Percentiles rank a stretch among this genome's conserved stretches.
Evolutionary conservation across 805 yeast species (phyloP).

Genomic region (Monosporozyma servazzii): DNA sequence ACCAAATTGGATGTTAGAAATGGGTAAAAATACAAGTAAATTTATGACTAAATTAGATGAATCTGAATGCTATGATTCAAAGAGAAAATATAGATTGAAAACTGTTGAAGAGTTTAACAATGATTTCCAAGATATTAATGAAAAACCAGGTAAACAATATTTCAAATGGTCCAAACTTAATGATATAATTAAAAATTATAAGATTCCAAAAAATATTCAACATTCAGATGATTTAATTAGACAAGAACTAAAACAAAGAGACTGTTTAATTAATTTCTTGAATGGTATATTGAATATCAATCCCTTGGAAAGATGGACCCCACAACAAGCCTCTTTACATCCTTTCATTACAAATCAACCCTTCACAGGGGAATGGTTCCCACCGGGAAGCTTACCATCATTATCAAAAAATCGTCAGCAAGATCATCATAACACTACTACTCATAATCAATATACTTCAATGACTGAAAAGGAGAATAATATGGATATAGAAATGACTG

Average conservation of each 20-base stretch:
- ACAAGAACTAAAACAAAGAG: slow-evolving; percentile 64
- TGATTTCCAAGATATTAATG: slow-evolving; percentile 31
- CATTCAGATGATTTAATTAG: slow-evolving; percentile 38
- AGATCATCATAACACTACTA: not conserved
- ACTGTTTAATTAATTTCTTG: slow-evolving; percentile 66
- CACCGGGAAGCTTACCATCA: slow-evolving; percentile 33
- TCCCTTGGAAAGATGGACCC: slow-evolving; percentile 94
- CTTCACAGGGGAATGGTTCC: slow-evolving; percentile 46
- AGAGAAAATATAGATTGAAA: slow-evolving; percentile 32
- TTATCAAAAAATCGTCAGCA: not conserved
- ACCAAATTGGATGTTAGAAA: slow-evolving; percentile 93
- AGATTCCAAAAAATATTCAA: slow-evolving; percentile 49
- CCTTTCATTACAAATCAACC: slow-evolving; percentile 70
- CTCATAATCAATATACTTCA: not conserved
- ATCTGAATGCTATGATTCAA: slow-evolving; percentile 1
- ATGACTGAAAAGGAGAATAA: not conserved
- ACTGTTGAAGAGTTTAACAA: slow-evolving; percentile 40
- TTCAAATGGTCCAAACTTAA: slow-evolving; percentile 56
- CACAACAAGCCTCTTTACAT: slow-evolving; percentile 87
- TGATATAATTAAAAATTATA: slow-evolving; percentile 71
- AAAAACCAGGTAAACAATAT: slow-evolving; percentile 78
- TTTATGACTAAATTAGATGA: slow-evolving; percentile 34
- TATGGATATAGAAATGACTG: slow-evolving; percentile 1
- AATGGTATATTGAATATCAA: slow-evolving; percentile 70
- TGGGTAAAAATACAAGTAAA: slow-evolving; percentile 74